Evolutionary conservation across 257 asterid genomes (phyloP).

Genomic region (Verbascum thapsus): DNA sequence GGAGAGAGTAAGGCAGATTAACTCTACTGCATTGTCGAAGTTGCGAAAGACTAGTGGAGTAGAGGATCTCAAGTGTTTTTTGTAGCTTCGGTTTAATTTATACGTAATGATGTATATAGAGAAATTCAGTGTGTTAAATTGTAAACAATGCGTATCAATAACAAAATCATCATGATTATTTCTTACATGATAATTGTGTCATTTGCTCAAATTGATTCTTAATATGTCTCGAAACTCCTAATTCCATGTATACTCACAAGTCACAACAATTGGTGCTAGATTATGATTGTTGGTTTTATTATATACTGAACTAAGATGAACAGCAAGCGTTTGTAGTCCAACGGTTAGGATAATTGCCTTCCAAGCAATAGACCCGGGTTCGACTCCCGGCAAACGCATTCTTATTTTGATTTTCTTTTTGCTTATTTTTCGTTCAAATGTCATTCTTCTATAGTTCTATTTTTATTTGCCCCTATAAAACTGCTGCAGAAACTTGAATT

Average conservation of each 20-base stretch:
- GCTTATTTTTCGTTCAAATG: too few species aligned
- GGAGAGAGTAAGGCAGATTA: constrained; percentile 76
- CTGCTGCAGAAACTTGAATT: too few species aligned
- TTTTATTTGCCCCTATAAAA: too few species aligned
- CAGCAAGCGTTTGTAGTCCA: constrained; percentile 78
- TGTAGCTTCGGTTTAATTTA: constrained; percentile 28
- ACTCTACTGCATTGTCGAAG: constrained; percentile 51
- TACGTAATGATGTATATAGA: neutral
- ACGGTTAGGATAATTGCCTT: constrained; percentile 99
- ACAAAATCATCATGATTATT: neutral
- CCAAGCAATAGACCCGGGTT: constrained; percentile 99
- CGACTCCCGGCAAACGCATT: constrained; percentile 91
- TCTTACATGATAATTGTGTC: too few species aligned
- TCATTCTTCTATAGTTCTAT: too few species aligned
- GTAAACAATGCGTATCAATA: constrained; percentile 7
- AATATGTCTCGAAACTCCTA: too few species aligned
- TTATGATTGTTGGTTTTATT: too few species aligned
- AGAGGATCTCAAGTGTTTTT: constrained; percentile 47
- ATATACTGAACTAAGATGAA: too few species aligned
- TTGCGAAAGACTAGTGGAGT: constrained; percentile 31
- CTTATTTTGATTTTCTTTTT: too few species aligned
- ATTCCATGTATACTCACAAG: too few species aligned
- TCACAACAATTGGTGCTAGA: too few species aligned
- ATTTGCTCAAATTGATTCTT: too few species aligned
- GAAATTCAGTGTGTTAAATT: neutral